Base-by-base conservation (phyloP, 805 yeast genomes). In the Millerozyma acaciae region DNA sequence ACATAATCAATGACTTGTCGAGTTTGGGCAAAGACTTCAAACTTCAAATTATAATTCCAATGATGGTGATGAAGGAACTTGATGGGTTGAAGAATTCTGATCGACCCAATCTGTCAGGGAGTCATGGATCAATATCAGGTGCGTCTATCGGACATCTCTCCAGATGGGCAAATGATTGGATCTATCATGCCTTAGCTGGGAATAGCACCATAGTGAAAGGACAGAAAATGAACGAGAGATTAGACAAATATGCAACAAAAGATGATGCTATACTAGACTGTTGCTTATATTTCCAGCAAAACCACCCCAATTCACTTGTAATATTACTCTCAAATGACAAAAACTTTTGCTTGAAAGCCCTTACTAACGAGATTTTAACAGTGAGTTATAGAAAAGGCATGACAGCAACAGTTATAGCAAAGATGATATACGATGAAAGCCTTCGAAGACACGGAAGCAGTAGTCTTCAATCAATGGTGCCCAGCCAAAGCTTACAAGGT, bases 191-290 rank as follows among this genome's bases (percentile, higher is more conserved):
- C 29, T 59, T 89, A 14, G 84, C 88, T 3, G 63, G 67, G 5
- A 50, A 53, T 4, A 63, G 68, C 19, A 57, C 71, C 0, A 65
- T 70, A 0, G 73, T 88, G 0, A 58, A 70, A 29, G 94, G 85
- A 0, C 96, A 89, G 53, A 75, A 69, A 42, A 26, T 70, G 12
- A 53, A 62, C 18, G 85, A 88, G 50, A 55, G 62, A 16, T 28
- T 80, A 1, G 76, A 79, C 36, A 49, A 51, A 6, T 33, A 47
- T 2, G 53, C 77, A 1, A 33, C 33, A 0, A 80, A 84, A 37
- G 97, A 89, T 55, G 95, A 88, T 48, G 72, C 95, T 0, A 88
- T 89, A 40, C 57, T 88, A 26, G 96, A 89, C 53, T 87, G 96
- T 52, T 83, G 94, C 45, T 48, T 82, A 16, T 87, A 72, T 50